Base-by-base conservation (phyloP, 2,329 filamentous ascomycete species). In the Aureobasidium sp. region DNA sequence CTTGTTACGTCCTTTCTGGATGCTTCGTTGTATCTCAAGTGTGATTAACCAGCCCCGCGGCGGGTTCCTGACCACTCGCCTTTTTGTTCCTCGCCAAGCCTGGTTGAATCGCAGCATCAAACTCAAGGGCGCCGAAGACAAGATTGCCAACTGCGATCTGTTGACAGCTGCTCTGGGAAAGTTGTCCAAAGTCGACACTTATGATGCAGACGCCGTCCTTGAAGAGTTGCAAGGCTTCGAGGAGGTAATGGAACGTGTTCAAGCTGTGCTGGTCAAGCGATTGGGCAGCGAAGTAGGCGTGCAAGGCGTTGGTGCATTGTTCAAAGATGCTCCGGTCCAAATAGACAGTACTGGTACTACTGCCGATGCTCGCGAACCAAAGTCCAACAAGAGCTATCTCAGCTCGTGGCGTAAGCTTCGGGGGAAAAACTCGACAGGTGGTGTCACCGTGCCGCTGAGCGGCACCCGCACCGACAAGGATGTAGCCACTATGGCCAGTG, bases 21-120 rank as follows among this genome's bases (percentile, higher is more conserved):
- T 98, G 39, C 95, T 98, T 88, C 84, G 93, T 52, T 90, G 87
- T 57, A 77, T 98, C 22, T 95, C 93, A 65, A 89, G 96, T 67
- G 95, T 90, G 0, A 81, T 98, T 39, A 86, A 85, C 16, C 91
- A 98, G 64, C 89, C 91, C 2, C 83, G 89, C 21, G 93, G 93
- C 32, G 93, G 90, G 14, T 98, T 96, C 65, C 66, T 98, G 17
- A 95, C 90, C 50, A 91, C 84, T 19, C 90, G 90, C 62, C 78
- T 98, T 0, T 98, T 98, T 65, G 80, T 98, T 4, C 90, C 93
- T 5, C 81, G 88, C 48, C 90, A 97, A 64, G 88, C 93, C 3
- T 98, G 93, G 93, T 81, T 84, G 53, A 90, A 96, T 6, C 91
- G 91, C 65, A 90, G 88, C 24, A 90, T 96, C 50, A 97, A 95